These are phyloP conservation scores for Linnemannia zychae DNA, from an alignment of 192 early-diverging fungal genomes.

Conservation along the genomic window DNA sequence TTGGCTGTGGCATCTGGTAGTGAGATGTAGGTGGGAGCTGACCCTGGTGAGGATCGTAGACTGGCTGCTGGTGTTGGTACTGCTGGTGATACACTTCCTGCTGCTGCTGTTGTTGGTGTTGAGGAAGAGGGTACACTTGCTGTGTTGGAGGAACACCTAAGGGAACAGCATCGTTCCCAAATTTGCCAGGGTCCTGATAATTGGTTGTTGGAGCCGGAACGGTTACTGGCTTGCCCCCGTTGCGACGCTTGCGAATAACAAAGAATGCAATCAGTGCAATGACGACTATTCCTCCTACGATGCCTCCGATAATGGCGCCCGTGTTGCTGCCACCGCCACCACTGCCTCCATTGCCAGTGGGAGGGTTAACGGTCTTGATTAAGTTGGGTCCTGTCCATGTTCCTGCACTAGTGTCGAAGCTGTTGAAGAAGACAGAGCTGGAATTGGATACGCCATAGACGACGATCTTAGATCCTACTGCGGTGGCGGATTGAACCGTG, in stretches of 20 bases:
- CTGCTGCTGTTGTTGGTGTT: conserved; percentile 30
- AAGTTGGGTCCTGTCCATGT: conserved; percentile 33
- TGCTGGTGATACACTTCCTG: conserved; percentile 2
- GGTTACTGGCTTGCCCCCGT: not conserved
- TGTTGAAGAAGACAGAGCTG: conserved; percentile 21
- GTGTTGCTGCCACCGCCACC: not conserved
- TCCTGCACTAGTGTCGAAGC: conserved; percentile 19
- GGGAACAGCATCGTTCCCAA: not conserved
- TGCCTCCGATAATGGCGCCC: conserved; percentile 39
- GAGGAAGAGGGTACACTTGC: conserved; percentile 19
- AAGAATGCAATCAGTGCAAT: conserved; percentile 37
- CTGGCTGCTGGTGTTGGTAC: conserved; percentile 27
- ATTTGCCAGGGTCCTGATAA: not conserved
- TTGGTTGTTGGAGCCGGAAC: not conserved
- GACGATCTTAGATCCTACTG: conserved; percentile 19
- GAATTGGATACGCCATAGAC: conserved; percentile 9
- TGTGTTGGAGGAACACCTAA: conserved; percentile 5
- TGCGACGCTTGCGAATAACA: conserved; percentile 22
- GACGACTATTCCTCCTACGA: conserved; percentile 32
- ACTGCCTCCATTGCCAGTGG: not conserved
- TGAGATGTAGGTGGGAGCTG: not conserved
- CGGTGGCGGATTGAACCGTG: conserved; percentile 7
- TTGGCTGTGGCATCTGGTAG: not conserved
- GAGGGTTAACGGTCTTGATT: conserved; percentile 9
- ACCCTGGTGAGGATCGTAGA: conserved; percentile 7